Base-by-base conservation (phyloP, 2,329 filamentous ascomycete genomes). In the Neoarthrinium moseri region DNA sequence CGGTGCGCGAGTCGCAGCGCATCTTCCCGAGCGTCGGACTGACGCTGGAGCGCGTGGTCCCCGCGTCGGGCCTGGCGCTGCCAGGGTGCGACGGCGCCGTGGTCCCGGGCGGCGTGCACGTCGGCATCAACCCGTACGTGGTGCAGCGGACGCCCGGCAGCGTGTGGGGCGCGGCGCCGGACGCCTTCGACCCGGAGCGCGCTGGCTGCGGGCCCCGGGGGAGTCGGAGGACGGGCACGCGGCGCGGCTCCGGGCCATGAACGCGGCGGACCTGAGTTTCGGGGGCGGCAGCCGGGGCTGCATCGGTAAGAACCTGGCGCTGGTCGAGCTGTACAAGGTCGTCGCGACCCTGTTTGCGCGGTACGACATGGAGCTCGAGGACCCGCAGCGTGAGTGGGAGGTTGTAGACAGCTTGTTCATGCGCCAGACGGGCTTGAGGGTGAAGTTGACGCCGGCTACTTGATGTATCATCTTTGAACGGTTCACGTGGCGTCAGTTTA, bases 41-140 rank as follows among this genome's bases (percentile, higher is more conserved):
- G 51, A 56, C 69, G 4, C 63, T 81, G 15, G 74, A 79, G 55
- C 72, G 78, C 1, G 56, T 73, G n/a, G 75, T 79, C 1, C 77
- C 76, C 1, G 32, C 53, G 0, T 59, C 54, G 4, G 70, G 73
- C 1, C 54, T 70, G 6, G 56, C 49, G 0, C 62, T 72, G 4
- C 62, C 65, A 1, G n/a, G n/a, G n/a, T n/a, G n/a, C 2, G 60
- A 67, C 38, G 67, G 69, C 0, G 49, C 71, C 2, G 67, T 70
- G 39, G 54, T 75, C 2, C 36, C 36, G 21, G 23, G 20, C 2
- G 36, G 36, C 2, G 13, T 13, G 15, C 10, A 23, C 10, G 36
- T 39, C 13, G 36, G 36, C 11, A 13, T 39, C 5, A 39, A 39
- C 36, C 36, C 36, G 2, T 39, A 22, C n/a, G 23, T 39, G 3